phyloP scores from a whole-genome alignment of 1,284 basidiomycete genomes.

The Pseudomicrostroma phylloplanum region DNA sequence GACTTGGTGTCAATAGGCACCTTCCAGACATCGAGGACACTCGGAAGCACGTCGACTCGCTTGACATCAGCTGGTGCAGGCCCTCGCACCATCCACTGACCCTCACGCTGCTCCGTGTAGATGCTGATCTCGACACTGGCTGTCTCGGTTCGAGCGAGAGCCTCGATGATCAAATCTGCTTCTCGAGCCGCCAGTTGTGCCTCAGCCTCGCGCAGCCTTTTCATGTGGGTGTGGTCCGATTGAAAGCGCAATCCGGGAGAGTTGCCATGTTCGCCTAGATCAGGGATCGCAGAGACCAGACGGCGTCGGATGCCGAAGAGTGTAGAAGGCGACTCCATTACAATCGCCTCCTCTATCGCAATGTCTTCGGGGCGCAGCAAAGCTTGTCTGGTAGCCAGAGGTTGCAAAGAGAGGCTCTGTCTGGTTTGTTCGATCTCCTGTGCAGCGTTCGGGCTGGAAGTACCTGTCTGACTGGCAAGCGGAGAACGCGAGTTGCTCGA shows the following conservation, averaged over 20 bases:
- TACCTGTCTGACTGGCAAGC: no score
- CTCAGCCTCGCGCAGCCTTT: conserved; percentile 9
- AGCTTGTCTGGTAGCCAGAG: no score
- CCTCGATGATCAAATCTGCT: conserved; percentile 20
- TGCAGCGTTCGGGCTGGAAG: no score
- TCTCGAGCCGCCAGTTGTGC: conserved; percentile 18
- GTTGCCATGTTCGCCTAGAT: conserved; percentile 4
- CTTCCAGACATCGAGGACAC: conserved; percentile 18
- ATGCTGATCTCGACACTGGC: conserved; percentile 15
- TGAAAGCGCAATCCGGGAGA: not conserved
- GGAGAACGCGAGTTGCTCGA: no score
- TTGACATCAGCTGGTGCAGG: conserved; percentile 13
- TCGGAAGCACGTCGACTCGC: conserved; percentile 9
- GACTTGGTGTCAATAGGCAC: conserved; percentile 22
- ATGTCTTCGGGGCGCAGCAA: conserved; percentile 7
- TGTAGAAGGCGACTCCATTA: conserved; percentile 6
- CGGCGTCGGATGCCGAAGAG: conserved; percentile 16
- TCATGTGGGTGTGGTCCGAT: no score
- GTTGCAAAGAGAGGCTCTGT: no score
- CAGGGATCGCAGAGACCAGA: conserved; percentile 13
- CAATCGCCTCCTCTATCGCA: conserved; percentile 10
- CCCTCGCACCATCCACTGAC: conserved; percentile 17
- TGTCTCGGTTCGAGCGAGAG: conserved; percentile 16
- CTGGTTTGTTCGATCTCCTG: no score
- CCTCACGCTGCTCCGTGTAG: conserved; percentile 21